phyloP scores from a whole-genome alignment of 495 filamentous ascomycete genomes.

The Neurospora cerealis region DNA sequence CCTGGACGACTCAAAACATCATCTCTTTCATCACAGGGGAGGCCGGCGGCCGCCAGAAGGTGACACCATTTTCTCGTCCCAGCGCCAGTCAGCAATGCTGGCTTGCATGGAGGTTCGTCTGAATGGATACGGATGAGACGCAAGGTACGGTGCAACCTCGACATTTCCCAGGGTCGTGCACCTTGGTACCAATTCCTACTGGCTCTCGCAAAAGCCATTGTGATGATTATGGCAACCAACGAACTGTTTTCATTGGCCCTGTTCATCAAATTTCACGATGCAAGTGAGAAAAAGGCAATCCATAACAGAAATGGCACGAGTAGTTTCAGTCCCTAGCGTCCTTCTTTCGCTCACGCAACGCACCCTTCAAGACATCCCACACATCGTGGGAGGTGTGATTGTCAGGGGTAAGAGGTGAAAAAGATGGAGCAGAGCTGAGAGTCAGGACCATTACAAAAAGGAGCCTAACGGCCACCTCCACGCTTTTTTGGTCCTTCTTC shows the following conservation, averaged over 20 bases:
- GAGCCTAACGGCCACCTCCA: neutral
- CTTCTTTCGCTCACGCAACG: neutral
- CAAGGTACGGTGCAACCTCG: neutral
- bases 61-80: neutral
- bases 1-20: neutral
- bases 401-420: neutral
- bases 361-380: neutral
- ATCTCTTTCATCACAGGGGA: neutral
- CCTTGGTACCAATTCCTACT: neutral
- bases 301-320: neutral
- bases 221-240: neutral
- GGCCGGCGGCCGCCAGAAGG: neutral
- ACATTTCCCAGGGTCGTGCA: neutral
- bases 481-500: conserved; percentile 1
- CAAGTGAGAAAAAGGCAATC: neutral
- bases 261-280: neutral
- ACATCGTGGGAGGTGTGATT: neutral
- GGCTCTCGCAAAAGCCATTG: neutral
- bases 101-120: neutral
- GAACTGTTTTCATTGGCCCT: neutral
- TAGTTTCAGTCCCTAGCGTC: neutral
- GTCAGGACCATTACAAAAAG: neutral
- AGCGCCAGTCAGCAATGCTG: neutral
- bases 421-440: neutral
- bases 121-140: neutral